phyloP scores from a whole-genome alignment of 2,329 filamentous ascomycete species.

The Gnomoniopsis sp. region DNA sequence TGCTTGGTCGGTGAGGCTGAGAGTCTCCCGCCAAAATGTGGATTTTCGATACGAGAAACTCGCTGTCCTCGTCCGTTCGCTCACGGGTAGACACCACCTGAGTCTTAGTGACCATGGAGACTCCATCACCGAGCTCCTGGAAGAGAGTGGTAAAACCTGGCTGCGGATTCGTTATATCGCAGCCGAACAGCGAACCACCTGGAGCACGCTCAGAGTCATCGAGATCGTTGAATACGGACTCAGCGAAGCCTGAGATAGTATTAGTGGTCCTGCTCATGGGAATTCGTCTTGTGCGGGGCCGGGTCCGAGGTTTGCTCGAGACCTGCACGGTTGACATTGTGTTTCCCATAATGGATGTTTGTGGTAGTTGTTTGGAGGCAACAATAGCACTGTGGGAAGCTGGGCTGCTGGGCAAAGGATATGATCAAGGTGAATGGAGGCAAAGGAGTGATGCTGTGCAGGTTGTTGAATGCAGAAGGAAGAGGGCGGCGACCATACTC shows the following conservation, averaged over 20 bases:
- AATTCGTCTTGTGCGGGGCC: neutral
- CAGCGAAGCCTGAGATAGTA: constrained; percentile 22
- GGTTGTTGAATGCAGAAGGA: neutral
- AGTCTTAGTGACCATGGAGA: constrained; percentile 39
- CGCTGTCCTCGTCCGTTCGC: constrained; percentile 30
- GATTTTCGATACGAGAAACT: constrained; percentile 33
- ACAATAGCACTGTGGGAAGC: neutral
- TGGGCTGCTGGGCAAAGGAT: neutral
- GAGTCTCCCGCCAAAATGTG: constrained; percentile 32
- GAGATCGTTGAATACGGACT: constrained; percentile 44
- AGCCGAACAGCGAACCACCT: constrained; percentile 15
- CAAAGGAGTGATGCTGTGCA: neutral
- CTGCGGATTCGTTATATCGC: constrained; percentile 16
- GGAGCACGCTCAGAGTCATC: constrained; percentile 33
- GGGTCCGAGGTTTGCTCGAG: neutral
- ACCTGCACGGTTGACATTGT: neutral
- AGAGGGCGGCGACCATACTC: neutral
- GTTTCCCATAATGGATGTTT: neutral
- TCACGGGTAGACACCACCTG: constrained; percentile 36
- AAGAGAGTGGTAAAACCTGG: constrained; percentile 27
- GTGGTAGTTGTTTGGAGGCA: neutral
- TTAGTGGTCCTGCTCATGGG: neutral
- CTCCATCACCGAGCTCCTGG: constrained; percentile 36
- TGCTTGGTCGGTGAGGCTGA: neutral
- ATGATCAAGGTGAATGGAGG: neutral